Percentiles rank a stretch among this genome's conserved stretches.
phyloP scores from a whole-genome alignment of 805 yeast species.

The Teunomyces cretensis region DNA sequence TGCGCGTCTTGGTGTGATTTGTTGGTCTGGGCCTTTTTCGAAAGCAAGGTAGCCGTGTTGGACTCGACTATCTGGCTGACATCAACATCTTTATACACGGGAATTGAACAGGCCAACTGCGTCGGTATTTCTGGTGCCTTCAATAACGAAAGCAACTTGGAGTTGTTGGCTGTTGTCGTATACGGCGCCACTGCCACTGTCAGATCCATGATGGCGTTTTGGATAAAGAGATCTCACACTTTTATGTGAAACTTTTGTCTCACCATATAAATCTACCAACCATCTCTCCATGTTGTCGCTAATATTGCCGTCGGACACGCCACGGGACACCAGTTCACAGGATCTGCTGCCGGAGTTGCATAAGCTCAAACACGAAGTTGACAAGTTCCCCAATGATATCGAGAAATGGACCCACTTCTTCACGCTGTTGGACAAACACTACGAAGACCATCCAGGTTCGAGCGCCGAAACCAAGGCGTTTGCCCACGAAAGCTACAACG shows the following conservation, averaged over 20 bases:
- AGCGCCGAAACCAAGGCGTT: conserved; percentile 18
- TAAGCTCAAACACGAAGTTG: neutral
- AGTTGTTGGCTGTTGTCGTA: conserved; percentile 6
- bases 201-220: neutral
- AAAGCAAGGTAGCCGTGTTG: conserved; percentile 8
- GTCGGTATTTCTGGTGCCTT: conserved; percentile 6
- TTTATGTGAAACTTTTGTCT: neutral
- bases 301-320: neutral
- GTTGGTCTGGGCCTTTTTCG: neutral
- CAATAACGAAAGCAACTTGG: conserved; percentile 11
- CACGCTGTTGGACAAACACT: conserved; percentile 20
- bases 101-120: conserved; percentile 3
- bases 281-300: neutral
- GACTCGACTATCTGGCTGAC: conserved; percentile 8
- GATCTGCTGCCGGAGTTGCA: neutral
- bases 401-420: conserved; percentile 42
- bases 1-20: neutral
- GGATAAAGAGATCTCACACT: neutral
- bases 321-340: too few species aligned
- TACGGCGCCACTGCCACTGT: conserved; percentile 10
- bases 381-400: conserved; percentile 30
- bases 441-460: conserved; percentile 14
- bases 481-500: conserved; percentile 17
- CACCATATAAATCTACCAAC: neutral
- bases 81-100: conserved; percentile 8